Evolutionary conservation across 768 basidiomycete species (phyloP), one percentile per base, ranked within the genome.

Genomic region (Paxillus ammoniavirescens): DNA sequence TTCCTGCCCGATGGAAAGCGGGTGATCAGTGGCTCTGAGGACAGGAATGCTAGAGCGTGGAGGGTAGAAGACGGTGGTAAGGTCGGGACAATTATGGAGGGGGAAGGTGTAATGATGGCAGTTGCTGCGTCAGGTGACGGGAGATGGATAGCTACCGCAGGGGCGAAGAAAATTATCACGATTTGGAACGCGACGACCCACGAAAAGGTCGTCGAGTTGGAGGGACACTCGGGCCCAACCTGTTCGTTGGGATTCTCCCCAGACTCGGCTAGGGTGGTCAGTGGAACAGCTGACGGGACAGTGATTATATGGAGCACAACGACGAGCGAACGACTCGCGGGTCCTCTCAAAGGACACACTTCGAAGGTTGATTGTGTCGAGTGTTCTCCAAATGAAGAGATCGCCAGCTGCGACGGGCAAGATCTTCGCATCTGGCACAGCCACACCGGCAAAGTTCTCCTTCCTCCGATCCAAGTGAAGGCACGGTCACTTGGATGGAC

Each of bases 171-270:
- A 42, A 38, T 26, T 2, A 23, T 55, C n/a, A 23, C 14, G 8
- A n/a, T 58, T 10, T 57, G 56, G 56, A 36, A 50, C 21, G 40
- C 48, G 10, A 9, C 2, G n/a, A 55, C 53, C 7, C 31, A 51
- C 31, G 28, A 51, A 8, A 44, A 55, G 30, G 46, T 37, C 5
- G 31, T 26, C 28, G 48, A 47, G 30, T 42, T 18, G 0, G 9
- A 8, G 0, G 6, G 30, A 1, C 31, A 35, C 33, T 3, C 21
- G 21, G 21, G 21, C 21, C 21, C 8, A 1, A 8, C 48, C 35
- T 49, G 54, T 12, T 49, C 18, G 12, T 21, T 57, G 0, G 2
- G 37, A 1, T 57, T 54, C 14, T 42, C 47, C 15, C 15, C 9
- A 8, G 40, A 47, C 18, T 26, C 28, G 4, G n/a, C 45, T 2